phyloP scores from a whole-genome alignment of 73 alveolate genomes.

The Uronychia binucleata region DNA sequence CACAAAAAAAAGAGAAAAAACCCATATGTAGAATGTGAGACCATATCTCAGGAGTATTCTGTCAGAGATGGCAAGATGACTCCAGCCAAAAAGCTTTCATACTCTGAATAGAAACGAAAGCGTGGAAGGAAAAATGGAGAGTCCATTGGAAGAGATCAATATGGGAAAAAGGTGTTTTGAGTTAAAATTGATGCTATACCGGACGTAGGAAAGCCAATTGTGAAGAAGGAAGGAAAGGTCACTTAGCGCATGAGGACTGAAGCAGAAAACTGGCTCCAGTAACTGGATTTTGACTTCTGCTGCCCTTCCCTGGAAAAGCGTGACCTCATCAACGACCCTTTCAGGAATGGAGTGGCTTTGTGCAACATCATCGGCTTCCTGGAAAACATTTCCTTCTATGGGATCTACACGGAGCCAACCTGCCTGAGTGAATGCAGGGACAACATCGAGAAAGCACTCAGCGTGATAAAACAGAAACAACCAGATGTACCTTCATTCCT shows the following conservation, averaged over 20 bases:
- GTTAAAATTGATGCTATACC: not conserved
- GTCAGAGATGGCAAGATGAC: not conserved
- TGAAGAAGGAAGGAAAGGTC: not conserved
- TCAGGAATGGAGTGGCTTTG: constrained; percentile 55
- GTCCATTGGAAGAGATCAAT: not conserved
- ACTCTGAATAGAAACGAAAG: not conserved
- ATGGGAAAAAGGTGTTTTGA: not conserved
- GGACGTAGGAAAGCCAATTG: not conserved
- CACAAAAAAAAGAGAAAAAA: too few species aligned
- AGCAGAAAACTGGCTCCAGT: constrained; percentile 30
- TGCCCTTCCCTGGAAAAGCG: constrained; percentile 26
- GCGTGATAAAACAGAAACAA: constrained; percentile 24
- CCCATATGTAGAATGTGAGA: too few species aligned
- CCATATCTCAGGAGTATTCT: not conserved
- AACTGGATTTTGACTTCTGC: constrained; percentile 25
- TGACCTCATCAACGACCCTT: constrained; percentile 52
- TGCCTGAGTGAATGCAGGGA: constrained; percentile 49
- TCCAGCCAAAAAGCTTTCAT: not conserved
- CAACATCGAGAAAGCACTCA: constrained; percentile 48
- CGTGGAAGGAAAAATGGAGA: not conserved
- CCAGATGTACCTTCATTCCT: constrained; percentile 55
- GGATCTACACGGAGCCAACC: constrained; percentile 34
- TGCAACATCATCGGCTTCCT: constrained; percentile 51
- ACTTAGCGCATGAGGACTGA: not conserved
- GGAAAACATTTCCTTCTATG: constrained; percentile 40